Base-by-base conservation (phyloP, 352 stramenopile species). In the Phytopythium montanum region DNA sequence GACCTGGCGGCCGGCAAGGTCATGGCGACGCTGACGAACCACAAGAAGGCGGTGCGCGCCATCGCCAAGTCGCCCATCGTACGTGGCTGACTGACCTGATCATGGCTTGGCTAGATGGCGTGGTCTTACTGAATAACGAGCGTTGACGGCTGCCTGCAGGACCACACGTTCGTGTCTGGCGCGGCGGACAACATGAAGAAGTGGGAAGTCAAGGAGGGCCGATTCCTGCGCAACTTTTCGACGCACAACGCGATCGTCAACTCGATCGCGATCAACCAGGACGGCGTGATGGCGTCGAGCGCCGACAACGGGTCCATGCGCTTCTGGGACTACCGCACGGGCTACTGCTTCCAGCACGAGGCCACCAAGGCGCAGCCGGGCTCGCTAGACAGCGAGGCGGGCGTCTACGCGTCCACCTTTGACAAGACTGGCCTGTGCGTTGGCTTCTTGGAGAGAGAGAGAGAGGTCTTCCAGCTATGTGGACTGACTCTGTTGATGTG, bases 181-280 rank as follows among this genome's bases (percentile, higher is more conserved):
- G 97, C 97, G 3, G 96, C 97, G 0, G 97, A 99, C 75, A 98
- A 97, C 62, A 83, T 99, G 41, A 99, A 99, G 72, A 99, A 99
- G 63, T 99, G 97, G 97, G 92, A 99, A 63, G 89, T 87, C 39
- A 94, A 94, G 54, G 91, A 98, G 62, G 97, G 95, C 28, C 80
- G 79, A 12, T 99, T 99, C 67, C 69, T 99, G 54, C 92, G 97
- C 64, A 99, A 98, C 70, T 97, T 99, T 34, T 92, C 81, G 14
- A 96, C 96, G 14, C 97, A 99, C 79, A 98, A 98, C 48, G 93
- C 94, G 19, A 97, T 99, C 55, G 90, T 99, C 65, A 99, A 99
- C 81, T 91, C 97, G 16, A 71, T 99, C n/a, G 92, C 95, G 10
- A 86, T 99, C 26, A 99, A 99, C 76, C 88, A 98, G 61, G 96